Base-by-base conservation (phyloP, 2,329 filamentous ascomycete species). In the Diaporthe citriasiana region DNA sequence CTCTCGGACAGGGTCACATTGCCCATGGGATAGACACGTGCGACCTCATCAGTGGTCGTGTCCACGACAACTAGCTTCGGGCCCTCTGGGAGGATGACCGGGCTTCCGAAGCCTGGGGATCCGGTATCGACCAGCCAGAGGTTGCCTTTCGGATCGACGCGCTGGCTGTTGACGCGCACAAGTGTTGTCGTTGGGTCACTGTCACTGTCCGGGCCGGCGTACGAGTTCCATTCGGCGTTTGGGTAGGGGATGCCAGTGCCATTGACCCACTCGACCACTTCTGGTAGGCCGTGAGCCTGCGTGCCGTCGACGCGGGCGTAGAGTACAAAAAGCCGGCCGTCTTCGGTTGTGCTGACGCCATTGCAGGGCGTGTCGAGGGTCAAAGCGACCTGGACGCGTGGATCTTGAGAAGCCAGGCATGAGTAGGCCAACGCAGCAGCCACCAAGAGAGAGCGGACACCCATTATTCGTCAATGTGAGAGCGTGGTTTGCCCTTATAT, bases 251-350 rank as follows among this genome's bases (percentile, higher is more conserved):
- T 17, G 10, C 51, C 57, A 8, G 74, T 75, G 42, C 51, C 57
- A 50, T 75, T 75, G 74, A 71, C 45, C 73, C 73, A 75, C 35
- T 75, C 73, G 8, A 75, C 73, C 27, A 75, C 65, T 35, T 75
- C 73, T 4, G 73, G 73, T 1, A 71, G 65, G 8, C 73, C 73
- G 25, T 70, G 56, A 0, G 73, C 73, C 51, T 73, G 71, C 2
- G 73, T 75, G 35, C 73, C 71, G 71, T 75, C 73, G 19, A 75
- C 71, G 13, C 73, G 73, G 47, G 73, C 73, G 57, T 75, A 75
- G 65, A 75, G 65, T 2, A 75, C 56, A 8, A 75, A 75, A 8
- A 75, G 71, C 9, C 73, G 73, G 42, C 73, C 73, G 33, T 69
- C 56, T 4, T 57, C 30, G 17, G 73, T 75, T 6, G 56, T 70